phyloP scores from a whole-genome alignment of 2,329 filamentous ascomycete genomes.

The Gnomoniopsis sp. region DNA sequence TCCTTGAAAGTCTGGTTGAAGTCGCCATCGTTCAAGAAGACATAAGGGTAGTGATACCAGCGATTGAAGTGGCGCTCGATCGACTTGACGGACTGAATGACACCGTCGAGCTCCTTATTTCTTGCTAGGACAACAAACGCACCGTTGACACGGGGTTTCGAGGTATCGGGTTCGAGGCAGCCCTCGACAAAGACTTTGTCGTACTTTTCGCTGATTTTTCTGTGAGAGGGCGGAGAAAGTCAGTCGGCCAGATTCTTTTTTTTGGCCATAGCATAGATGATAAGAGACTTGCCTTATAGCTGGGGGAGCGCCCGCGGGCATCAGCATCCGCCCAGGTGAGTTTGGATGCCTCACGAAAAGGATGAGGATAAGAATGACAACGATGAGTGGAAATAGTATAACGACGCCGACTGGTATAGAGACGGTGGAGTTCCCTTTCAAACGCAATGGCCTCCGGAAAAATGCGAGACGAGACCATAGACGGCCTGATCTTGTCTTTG shows the following conservation, averaged over 20 bases:
- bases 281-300: slow-evolving; percentile 70
- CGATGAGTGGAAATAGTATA: slow-evolving; percentile 85
- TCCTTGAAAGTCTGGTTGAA: slow-evolving; percentile 95
- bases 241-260: slow-evolving; percentile 1
- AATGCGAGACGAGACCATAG: slow-evolving; percentile 64
- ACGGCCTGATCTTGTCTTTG: slow-evolving; percentile 23
- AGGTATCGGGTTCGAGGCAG: slow-evolving; percentile 77
- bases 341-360: slow-evolving; percentile 86
- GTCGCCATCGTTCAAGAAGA: slow-evolving; percentile 95
- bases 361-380: slow-evolving; percentile 85
- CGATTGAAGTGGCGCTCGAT: slow-evolving; percentile 98
- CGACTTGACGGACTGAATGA: slow-evolving; percentile 94
- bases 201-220: slow-evolving; percentile 94
- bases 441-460: slow-evolving; percentile 78
- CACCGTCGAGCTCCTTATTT: slow-evolving; percentile 94
- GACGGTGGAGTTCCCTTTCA: slow-evolving; percentile 88
- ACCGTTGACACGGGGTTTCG: slow-evolving; percentile 80
- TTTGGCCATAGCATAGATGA: neutral
- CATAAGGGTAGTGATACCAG: slow-evolving; percentile 98
- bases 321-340: slow-evolving; percentile 75
- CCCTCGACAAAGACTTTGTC: slow-evolving; percentile 95
- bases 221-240: slow-evolving; percentile 36
- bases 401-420: slow-evolving; percentile 92
- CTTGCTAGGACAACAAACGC: slow-evolving; percentile 93
- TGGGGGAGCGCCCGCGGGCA: slow-evolving; percentile 84